Conservation (phyloP, 176 grass and related monocot species). For the Juncus effusus region DNA sequence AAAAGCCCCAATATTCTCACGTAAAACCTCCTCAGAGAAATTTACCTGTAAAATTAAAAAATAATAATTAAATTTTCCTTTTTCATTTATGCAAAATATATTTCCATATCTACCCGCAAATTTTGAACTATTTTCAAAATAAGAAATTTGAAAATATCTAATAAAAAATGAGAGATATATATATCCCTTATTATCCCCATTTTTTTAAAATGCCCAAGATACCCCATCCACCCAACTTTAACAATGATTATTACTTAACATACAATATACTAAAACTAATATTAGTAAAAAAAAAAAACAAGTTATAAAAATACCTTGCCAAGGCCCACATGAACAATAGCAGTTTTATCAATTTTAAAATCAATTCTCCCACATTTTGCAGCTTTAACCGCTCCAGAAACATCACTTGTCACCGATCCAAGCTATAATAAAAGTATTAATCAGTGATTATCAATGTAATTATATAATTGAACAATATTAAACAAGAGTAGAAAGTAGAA, state of each 20-base stretch:
- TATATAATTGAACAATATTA: slow-evolving; percentile 11
- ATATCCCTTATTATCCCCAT: not conserved
- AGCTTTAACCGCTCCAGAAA: slow-evolving; percentile 76
- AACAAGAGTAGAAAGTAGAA: slow-evolving; percentile 13
- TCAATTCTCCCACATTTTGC: slow-evolving; percentile 86
- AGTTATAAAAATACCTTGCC: slow-evolving; percentile 61
- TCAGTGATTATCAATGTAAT: slow-evolving; percentile 17
- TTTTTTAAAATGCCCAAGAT: slow-evolving; percentile 14
- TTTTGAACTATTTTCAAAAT: too few relatives aligned
- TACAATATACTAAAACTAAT: not conserved
- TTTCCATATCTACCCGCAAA: too few relatives aligned
- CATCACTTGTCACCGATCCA: slow-evolving; percentile 94
- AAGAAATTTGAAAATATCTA: too few relatives aligned
- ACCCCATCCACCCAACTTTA: not conserved
- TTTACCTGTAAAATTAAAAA: slow-evolving; percentile 56
- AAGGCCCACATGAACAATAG: slow-evolving; percentile 96
- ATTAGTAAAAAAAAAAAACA: slow-evolving; percentile 3
- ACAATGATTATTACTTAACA: slow-evolving; percentile 12
- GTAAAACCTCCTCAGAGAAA: slow-evolving; percentile 78
- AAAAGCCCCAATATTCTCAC: slow-evolving; percentile 96
- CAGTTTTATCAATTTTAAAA: slow-evolving; percentile 98
- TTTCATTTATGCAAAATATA: not conserved
- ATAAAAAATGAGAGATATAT: too few relatives aligned
- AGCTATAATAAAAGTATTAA: slow-evolving; percentile 32
- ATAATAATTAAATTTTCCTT: slow-evolving; percentile 16